Evolutionary conservation across 78 protist genomes (phyloP).

Genomic region (Dictyostelium purpureum): DNA sequence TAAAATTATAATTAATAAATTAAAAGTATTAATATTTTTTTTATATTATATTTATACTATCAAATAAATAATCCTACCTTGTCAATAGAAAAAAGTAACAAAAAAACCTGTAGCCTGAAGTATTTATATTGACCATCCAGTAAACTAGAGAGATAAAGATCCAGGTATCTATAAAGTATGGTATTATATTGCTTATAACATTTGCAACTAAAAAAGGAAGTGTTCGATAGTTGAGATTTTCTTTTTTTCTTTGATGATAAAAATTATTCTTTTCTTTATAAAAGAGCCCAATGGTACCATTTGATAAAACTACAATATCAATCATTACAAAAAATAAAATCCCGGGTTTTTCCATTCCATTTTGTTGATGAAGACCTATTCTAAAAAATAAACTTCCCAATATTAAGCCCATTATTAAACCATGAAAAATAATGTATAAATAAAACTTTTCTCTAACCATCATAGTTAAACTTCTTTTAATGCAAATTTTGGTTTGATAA

Average conservation of each 20-base stretch:
- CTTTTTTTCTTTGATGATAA: constrained; percentile 14
- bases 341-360: background rate
- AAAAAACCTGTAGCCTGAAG: background rate
- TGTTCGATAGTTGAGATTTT: constrained; percentile 13
- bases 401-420: background rate
- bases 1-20: no score
- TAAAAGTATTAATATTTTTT: no score
- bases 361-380: background rate
- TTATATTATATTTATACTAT: no score
- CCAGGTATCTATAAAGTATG: background rate
- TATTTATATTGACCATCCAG: constrained; percentile 5
- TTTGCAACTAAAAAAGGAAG: background rate
- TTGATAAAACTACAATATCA: background rate
- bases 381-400: constrained; percentile 3
- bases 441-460: background rate
- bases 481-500: background rate
- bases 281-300: background rate
- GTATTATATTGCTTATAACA: constrained; percentile 1
- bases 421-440: background rate
- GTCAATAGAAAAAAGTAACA: no score
- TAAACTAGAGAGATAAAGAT: background rate
- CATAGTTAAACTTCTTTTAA: background rate
- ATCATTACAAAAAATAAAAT: background rate
- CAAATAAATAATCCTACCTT: no score
- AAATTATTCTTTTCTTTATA: background rate